Evolutionary conservation across 805 yeast genomes (phyloP), one percentile per base, ranked within the genome.

Genomic region (Teunomyces stri): DNA sequence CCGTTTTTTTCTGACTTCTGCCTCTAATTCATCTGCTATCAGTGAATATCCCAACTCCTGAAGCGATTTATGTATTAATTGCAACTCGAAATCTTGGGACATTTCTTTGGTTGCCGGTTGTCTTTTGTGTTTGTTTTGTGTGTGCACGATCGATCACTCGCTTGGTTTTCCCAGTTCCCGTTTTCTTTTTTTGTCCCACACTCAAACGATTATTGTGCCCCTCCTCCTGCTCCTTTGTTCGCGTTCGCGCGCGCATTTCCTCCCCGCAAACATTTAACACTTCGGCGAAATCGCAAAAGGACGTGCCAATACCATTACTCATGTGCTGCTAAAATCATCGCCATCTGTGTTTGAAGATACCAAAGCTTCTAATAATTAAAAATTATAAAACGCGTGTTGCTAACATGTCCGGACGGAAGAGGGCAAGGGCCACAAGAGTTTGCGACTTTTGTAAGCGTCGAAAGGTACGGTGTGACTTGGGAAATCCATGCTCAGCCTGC

Each of bases 401-500:
- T 6, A n/a, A 36, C 10, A 40, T 40, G 43, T 18, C 43, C 6
- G 35, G 42, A 16, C 41, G 47, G 46, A 64, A 63, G 47, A 51
- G 67, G 20, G 53, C 57, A 20, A 53, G 79, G 42, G 66, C 67
- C n/a, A 57, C 72, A 4, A 66, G 69, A 40, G 83, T 82, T 7
- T 79, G 84, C 54, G 79, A 74, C 50, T 66, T 64, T 45, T 79
- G 84, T 52, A 61, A 82, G 13, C 57, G 57, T 45, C 66, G 78
- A 36, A 79, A 79, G 54, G 71, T 76, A 48, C 78, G 76, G 52
- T 79, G 84, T 54, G 78, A 79, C 55, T 80, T 82, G 0, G 59
- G 56, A 3, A 49, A 51, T 10, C 74, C 74, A 3, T 79, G 84
- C 51, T 52, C 64, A 6, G 65, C 67, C 34, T 77, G 84, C 52